These are phyloP conservation scores for Nowakowskiella sp. DNA, from an alignment of 192 early-diverging fungal genomes.

Conservation along the genomic window DNA sequence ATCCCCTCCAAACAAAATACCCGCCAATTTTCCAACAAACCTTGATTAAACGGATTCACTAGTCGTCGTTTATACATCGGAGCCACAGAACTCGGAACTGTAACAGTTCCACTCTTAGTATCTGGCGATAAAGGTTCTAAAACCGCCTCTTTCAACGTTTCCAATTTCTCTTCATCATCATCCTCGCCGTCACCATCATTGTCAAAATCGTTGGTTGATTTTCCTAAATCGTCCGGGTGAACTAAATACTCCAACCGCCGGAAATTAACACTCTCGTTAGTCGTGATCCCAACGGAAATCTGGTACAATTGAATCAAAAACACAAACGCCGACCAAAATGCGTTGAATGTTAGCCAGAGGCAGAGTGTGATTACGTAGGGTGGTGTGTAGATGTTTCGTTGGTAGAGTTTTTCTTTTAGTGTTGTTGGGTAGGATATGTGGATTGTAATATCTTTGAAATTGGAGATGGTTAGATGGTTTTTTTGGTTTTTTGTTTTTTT, in stretches of 20 bases:
- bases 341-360: slow-evolving; percentile 69
- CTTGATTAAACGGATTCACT: slow-evolving; percentile 73
- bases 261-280: slow-evolving; percentile 83
- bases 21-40: slow-evolving; percentile 67
- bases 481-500: slow-evolving; percentile 16
- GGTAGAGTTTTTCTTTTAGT: slow-evolving; percentile 39
- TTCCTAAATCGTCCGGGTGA: slow-evolving; percentile 34
- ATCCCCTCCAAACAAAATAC: no score
- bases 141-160: no score
- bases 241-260: slow-evolving; percentile 58
- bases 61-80: slow-evolving; percentile 32
- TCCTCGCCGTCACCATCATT: no score
- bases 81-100: no score
- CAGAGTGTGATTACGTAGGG: no score
- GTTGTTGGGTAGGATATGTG: slow-evolving; percentile 11
- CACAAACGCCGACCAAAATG: slow-evolving; percentile 75
- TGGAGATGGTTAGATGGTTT: slow-evolving; percentile 6
- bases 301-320: slow-evolving; percentile 69
- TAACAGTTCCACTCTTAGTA: no score
- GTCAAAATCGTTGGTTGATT: no score
- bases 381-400: slow-evolving; percentile 65
- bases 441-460: slow-evolving; percentile 23
- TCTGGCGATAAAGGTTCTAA: no score
- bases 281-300: slow-evolving; percentile 69
- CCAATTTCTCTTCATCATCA: no score